Percentiles rank a stretch among this genome's conserved stretches.
phyloP scores from a whole-genome alignment of 2,329 filamentous ascomycete species.

The Torrubiellomyces zombiae region DNA sequence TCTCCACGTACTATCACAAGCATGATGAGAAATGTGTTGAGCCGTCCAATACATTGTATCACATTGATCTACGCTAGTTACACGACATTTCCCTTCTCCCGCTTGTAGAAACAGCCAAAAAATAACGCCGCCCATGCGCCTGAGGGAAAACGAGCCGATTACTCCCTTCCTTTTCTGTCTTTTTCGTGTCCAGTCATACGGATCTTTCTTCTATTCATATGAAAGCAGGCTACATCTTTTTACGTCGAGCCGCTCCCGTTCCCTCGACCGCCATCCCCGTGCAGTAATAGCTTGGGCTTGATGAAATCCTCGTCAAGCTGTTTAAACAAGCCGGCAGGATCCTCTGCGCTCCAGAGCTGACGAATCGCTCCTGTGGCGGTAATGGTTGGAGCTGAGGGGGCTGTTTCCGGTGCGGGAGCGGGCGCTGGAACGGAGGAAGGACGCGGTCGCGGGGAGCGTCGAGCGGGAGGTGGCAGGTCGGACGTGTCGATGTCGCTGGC shows the following conservation, averaged over 20 bases:
- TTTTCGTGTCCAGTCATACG: neutral
- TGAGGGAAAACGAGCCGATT: too few species aligned
- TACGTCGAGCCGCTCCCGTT: too few species aligned
- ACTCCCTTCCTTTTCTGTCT: neutral
- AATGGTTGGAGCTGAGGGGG: slow-evolving; percentile 27
- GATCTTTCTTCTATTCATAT: too few species aligned
- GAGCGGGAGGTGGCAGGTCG: slow-evolving; percentile 46
- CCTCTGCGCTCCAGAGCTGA: slow-evolving; percentile 69
- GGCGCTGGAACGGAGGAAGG: slow-evolving; percentile 12
- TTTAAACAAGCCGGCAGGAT: slow-evolving; percentile 77
- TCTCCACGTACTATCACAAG: neutral
- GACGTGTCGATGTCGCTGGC: slow-evolving; percentile 50
- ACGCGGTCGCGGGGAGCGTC: slow-evolving; percentile 14
- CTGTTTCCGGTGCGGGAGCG: slow-evolving; percentile 13
- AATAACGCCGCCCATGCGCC: too few species aligned
- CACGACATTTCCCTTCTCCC: too few species aligned
- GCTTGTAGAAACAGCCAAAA: too few species aligned
- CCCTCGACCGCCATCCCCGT: slow-evolving; percentile 44
- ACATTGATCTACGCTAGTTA: too few species aligned
- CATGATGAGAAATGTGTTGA: neutral
- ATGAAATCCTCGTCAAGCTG: slow-evolving; percentile 94
- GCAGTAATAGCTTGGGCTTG: slow-evolving; percentile 76
- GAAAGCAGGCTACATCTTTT: too few species aligned
- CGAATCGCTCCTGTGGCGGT: slow-evolving; percentile 62
- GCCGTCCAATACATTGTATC: neutral